These are phyloP conservation scores for Russula abietina DNA, from an alignment of 768 basidiomycete genomes.

Conservation along the genomic window DNA sequence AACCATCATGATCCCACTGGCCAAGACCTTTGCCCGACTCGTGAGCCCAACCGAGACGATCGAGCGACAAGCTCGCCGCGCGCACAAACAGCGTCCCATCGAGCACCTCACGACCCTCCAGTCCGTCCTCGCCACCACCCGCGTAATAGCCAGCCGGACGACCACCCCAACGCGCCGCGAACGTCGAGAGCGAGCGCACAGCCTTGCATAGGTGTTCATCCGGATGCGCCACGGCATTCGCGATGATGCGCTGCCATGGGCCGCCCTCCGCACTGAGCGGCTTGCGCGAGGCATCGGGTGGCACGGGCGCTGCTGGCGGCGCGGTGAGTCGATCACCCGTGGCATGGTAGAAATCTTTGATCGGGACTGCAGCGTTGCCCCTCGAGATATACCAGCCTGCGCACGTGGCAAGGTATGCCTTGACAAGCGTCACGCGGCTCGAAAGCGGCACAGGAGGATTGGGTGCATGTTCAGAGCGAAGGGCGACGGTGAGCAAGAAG, in stretches of 20 bases:
- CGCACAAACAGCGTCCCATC: slow-evolving; percentile 62
- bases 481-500: slow-evolving; percentile 49
- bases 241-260: slow-evolving; percentile 53
- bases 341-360: slow-evolving; percentile 43
- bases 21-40: slow-evolving; percentile 14
- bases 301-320: slow-evolving; percentile 37
- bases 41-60: slow-evolving; percentile 26
- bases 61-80: slow-evolving; percentile 46
- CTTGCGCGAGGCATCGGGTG: slow-evolving; percentile 18
- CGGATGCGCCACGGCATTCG: slow-evolving; percentile 48
- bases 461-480: slow-evolving; percentile 28
- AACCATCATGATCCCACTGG: no score
- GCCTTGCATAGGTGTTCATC: slow-evolving; percentile 52
- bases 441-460: slow-evolving; percentile 30
- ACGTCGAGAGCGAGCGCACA: slow-evolving; percentile 47
- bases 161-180: slow-evolving; percentile 40
- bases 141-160: slow-evolving; percentile 34
- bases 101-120: slow-evolving; percentile 50
- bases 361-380: slow-evolving; percentile 46
- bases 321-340: slow-evolving; percentile 22
- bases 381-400: slow-evolving; percentile 53
- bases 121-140: slow-evolving; percentile 23
- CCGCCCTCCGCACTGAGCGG: slow-evolving; percentile 14
- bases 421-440: slow-evolving; percentile 50
- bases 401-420: slow-evolving; percentile 47